phyloP scores from a whole-genome alignment of 177 flowering plant species.

The Telopea speciosissima region DNA sequence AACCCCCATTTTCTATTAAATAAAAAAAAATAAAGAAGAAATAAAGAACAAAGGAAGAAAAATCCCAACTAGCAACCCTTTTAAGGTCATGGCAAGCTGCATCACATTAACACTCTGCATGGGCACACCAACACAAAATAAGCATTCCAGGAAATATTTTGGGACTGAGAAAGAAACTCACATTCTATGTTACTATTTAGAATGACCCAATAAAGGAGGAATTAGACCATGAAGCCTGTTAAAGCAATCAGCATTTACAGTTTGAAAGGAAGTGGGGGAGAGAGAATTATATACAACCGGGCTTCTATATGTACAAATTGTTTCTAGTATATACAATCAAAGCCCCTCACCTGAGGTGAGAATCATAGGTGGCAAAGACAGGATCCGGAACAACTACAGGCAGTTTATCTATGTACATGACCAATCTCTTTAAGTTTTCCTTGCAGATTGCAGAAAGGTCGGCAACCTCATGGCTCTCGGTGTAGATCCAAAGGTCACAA shows the following conservation, averaged over 20 bases:
- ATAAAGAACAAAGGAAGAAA: too few species aligned
- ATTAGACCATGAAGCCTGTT: background rate
- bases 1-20: too few species aligned
- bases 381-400: slow-evolving; percentile 47
- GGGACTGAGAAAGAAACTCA: background rate
- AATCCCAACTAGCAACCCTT: too few species aligned
- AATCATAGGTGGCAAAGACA: slow-evolving; percentile 28
- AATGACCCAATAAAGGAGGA: background rate
- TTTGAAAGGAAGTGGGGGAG: background rate
- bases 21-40: too few species aligned
- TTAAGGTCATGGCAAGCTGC: background rate
- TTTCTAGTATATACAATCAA: background rate
- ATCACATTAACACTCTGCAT: background rate
- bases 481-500: slow-evolving; percentile 64
- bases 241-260: slow-evolving; percentile 10
- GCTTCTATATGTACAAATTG: slow-evolving; percentile 15
- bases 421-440: slow-evolving; percentile 47
- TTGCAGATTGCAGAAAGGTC: slow-evolving; percentile 35
- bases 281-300: slow-evolving; percentile 8
- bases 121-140: background rate
- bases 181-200: background rate
- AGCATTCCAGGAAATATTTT: background rate
- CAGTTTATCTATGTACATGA: slow-evolving; percentile 47
- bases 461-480: slow-evolving; percentile 27
- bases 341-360: slow-evolving; percentile 19